Base-by-base conservation (phyloP, 768 basidiomycete species). In the Mycena metata region DNA sequence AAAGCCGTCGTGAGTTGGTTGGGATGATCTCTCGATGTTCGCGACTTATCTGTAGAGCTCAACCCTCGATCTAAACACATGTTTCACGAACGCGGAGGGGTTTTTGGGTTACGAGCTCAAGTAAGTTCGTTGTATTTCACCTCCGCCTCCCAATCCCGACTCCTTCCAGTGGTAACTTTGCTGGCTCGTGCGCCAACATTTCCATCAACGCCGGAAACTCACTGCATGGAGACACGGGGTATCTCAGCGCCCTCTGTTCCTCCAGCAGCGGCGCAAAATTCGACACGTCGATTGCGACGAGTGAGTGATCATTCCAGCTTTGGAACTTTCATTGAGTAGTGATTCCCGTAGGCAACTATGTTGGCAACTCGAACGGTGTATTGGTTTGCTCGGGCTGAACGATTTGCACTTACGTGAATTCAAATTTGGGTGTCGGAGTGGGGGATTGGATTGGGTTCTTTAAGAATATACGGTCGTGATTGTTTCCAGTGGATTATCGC, bases 61-160 rank as follows among this genome's bases (percentile, higher is more conserved):
- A 41, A 65, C 64, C 6, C 56, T 65, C 30, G 57, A 65, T 58
- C 19, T 65, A 41, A 65, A 65, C 45, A 58, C n/a, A 21, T 65
- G 64, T 56, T 65, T 65, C 55, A 58, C 64, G 39, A 65, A 65
- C 49, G 58, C 64, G 64, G 39, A 65, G 30, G 64, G 64, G 33
- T 33, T 58, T n/a, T 47, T 65, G 56, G 64, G 24, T 12, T 65
- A 24, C 41, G 24, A 65, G 49, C 13, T 58, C 55, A 65, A 65
- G 64, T 65, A 45, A 16, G 57, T 51, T 26, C 13, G 58, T n/a
- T 24, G 5, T 65, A 46, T 26, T 36, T 24, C 30, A 19, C 17
- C 51, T 9, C 19, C 8, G 23, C 54, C 21, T 23, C n/a, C 45
- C 21, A 11, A 17, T 50, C 46, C 41, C 49, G 47, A 59, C 52